Conservation (phyloP, 371 early-diverging fungal species). For the Mortierella sp. region DNA sequence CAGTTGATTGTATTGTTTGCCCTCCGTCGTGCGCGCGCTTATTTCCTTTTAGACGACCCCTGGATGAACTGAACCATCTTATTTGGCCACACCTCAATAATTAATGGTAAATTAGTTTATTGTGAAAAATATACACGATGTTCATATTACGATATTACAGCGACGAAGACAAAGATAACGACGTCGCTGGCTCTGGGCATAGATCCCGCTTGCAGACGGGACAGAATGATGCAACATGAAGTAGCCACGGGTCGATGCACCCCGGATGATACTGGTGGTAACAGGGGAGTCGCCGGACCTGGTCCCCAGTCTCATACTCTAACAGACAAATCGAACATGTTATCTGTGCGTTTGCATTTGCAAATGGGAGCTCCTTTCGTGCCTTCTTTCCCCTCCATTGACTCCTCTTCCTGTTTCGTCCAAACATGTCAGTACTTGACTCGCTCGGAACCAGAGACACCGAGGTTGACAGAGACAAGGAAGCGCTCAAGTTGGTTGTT, state of each 20-base stretch:
- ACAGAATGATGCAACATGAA: conserved; percentile 40
- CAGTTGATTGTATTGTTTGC: too few species aligned
- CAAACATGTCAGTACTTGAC: background rate
- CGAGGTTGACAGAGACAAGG: background rate
- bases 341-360: conserved; percentile 53
- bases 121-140: too few species aligned
- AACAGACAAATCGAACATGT: conserved; percentile 72
- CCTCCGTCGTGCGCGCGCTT: too few species aligned
- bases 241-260: conserved; percentile 84
- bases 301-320: conserved; percentile 72
- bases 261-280: conserved; percentile 82
- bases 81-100: too few species aligned
- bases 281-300: conserved; percentile 76
- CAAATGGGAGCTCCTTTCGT: conserved; percentile 22
- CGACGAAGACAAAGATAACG: too few species aligned
- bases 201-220: conserved; percentile 53
- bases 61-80: too few species aligned
- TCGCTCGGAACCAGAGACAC: too few species aligned
- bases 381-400: background rate
- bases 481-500: background rate
- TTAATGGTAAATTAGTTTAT: too few species aligned
- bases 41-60: too few species aligned
- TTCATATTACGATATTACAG: too few species aligned
- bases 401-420: conserved; percentile 5
- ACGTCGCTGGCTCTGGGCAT: conserved; percentile 17